Percentiles rank a stretch among this genome's conserved stretches.
Conservation (phyloP, 176 grass and related monocot species). For the Poa annua region DNA sequence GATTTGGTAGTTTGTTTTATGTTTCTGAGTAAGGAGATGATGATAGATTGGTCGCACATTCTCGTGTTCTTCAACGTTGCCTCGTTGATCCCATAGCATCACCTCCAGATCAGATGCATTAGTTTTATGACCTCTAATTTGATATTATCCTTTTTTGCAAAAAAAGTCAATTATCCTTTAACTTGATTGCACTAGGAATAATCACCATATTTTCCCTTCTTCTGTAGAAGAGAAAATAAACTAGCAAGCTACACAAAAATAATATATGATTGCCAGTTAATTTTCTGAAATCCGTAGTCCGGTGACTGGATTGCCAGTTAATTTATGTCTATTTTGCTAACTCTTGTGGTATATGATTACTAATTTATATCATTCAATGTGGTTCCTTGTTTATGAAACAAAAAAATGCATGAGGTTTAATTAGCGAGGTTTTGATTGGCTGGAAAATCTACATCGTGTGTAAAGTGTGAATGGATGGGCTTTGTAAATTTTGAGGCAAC, state of each 20-base stretch:
- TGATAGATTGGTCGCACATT: constrained; percentile 17
- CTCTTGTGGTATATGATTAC: neutral
- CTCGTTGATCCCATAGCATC: constrained; percentile 39
- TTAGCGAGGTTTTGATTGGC: neutral
- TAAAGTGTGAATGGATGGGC: neutral
- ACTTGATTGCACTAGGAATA: neutral
- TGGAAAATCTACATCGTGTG: neutral
- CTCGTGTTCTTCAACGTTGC: constrained; percentile 36
- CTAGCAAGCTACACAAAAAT: too few relatives aligned
- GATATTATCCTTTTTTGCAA: too few relatives aligned
- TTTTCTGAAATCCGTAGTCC: too few relatives aligned
- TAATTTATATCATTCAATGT: neutral
- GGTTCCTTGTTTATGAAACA: neutral
- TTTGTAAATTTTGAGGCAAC: neutral
- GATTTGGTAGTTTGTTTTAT: constrained; percentile 37
- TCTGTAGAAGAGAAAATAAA: neutral
- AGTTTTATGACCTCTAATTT: neutral
- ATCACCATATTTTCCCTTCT: neutral
- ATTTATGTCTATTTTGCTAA: neutral
- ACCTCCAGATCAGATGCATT: neutral
- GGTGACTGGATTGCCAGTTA: neutral
- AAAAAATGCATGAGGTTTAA: neutral
- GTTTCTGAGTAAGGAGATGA: neutral
- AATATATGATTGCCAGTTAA: too few relatives aligned
- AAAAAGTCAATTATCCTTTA: neutral